phyloP scores from a whole-genome alignment of 164 flowering plant species.

The Macadamia tetraphylla region DNA sequence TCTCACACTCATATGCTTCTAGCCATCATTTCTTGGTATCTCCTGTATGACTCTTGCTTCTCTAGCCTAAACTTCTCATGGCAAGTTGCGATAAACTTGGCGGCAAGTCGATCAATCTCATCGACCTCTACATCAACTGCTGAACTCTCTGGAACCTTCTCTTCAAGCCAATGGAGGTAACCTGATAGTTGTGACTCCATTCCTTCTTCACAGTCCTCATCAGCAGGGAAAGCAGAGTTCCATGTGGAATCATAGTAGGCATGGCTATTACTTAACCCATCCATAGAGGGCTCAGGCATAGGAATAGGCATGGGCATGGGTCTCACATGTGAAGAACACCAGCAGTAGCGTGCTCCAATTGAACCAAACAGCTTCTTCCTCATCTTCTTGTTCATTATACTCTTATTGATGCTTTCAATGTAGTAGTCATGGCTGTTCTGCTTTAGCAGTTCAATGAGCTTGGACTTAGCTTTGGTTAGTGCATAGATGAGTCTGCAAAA shows the following conservation, averaged over 20 bases:
- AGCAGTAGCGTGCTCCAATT: slow-evolving; percentile 69
- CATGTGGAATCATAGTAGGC: slow-evolving; percentile 59
- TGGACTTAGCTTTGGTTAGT: slow-evolving; percentile 49
- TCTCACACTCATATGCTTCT: slow-evolving; percentile 50
- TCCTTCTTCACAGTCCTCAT: slow-evolving; percentile 13
- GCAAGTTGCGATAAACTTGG: slow-evolving; percentile 73
- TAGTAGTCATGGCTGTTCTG: slow-evolving; percentile 22
- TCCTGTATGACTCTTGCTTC: slow-evolving; percentile 89
- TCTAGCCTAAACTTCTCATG: slow-evolving; percentile 93
- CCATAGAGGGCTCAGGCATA: slow-evolving; percentile 28
- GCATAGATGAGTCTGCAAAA: slow-evolving; percentile 40
- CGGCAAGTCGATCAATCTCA: slow-evolving; percentile 82
- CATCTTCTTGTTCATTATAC: background rate
- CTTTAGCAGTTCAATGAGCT: slow-evolving; percentile 35
- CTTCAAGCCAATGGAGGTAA: slow-evolving; percentile 77
- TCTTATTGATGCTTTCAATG: slow-evolving; percentile 19
- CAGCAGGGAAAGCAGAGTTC: slow-evolving; percentile 33
- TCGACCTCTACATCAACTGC: slow-evolving; percentile 21
- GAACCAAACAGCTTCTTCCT: slow-evolving; percentile 46
- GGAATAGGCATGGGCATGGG: slow-evolving; percentile 37
- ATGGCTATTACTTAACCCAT: slow-evolving; percentile 13
- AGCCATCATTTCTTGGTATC: slow-evolving; percentile 87
- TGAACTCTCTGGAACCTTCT: slow-evolving; percentile 25
- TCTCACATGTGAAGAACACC: slow-evolving; percentile 66
- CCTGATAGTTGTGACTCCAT: slow-evolving; percentile 44